phyloP scores from a whole-genome alignment of 1,284 basidiomycete genomes.

The Rhodotorula sp. region DNA sequence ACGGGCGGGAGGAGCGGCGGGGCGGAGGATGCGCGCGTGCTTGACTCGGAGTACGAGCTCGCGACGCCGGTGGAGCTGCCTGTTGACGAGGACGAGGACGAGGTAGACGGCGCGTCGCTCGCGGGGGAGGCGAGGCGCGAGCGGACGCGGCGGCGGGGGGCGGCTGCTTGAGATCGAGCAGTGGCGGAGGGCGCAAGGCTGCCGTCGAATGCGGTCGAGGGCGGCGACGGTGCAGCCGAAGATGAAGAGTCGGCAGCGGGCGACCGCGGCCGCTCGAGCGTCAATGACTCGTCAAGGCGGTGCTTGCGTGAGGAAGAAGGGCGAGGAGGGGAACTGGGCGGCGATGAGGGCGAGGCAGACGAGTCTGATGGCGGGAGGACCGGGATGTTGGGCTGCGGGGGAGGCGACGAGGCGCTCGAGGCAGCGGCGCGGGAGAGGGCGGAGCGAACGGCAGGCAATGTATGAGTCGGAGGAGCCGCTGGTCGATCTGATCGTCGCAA shows the following conservation, averaged over 20 bases:
- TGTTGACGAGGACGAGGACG: not conserved
- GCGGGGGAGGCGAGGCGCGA: not conserved
- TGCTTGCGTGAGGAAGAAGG: not conserved
- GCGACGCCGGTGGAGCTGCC: constrained; percentile 10
- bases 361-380: not conserved
- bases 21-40: not conserved
- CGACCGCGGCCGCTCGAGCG: not conserved
- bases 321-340: not conserved
- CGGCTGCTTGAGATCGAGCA: not conserved
- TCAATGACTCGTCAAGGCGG: not conserved
- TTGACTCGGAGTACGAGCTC: not conserved
- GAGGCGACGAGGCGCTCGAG: not conserved
- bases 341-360: not conserved
- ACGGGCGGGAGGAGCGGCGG: too few species aligned
- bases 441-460: constrained; percentile 2
- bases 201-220: not conserved
- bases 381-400: not conserved
- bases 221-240: not conserved
- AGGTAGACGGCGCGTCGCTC: not conserved
- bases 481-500: too few species aligned
- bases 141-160: not conserved
- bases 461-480: not conserved
- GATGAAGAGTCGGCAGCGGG: not conserved
- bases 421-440: not conserved
- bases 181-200: not conserved